These are phyloP conservation scores for Letharia columbiana DNA, from an alignment of 495 filamentous ascomycete species.

Conservation along the genomic window DNA sequence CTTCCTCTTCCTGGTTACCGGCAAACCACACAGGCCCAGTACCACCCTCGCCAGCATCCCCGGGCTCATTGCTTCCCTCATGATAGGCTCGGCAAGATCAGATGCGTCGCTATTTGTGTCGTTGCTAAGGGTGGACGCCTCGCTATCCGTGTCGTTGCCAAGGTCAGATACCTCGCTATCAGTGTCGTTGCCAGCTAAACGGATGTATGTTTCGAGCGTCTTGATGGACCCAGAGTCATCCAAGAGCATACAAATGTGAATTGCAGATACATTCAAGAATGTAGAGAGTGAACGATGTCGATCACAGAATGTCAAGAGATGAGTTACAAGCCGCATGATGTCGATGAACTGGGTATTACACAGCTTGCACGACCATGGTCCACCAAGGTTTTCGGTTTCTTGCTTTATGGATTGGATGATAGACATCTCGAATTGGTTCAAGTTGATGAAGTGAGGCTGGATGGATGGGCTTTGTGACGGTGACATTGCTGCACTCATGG, in stretches of 20 bases:
- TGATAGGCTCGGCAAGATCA: too few relatives aligned
- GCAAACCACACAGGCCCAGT: neutral
- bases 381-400: neutral
- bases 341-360: neutral
- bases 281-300: neutral
- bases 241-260: neutral
- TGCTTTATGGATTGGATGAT: neutral
- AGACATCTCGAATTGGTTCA: neutral
- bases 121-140: neutral
- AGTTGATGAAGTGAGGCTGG: neutral
- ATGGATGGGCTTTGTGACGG: neutral
- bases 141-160: neutral
- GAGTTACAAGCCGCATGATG: neutral
- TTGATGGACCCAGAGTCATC: neutral
- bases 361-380: neutral
- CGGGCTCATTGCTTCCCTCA: neutral
- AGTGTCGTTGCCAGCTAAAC: neutral
- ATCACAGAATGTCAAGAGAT: neutral
- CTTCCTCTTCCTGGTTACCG: neutral
- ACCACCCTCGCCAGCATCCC: neutral
- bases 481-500: neutral
- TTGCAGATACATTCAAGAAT: neutral
- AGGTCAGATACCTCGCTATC: neutral
- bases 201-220: neutral
- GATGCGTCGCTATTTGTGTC: neutral